Base-by-base conservation (phyloP, 2,329 filamentous ascomycete species). In the Cercospora janseana region DNA sequence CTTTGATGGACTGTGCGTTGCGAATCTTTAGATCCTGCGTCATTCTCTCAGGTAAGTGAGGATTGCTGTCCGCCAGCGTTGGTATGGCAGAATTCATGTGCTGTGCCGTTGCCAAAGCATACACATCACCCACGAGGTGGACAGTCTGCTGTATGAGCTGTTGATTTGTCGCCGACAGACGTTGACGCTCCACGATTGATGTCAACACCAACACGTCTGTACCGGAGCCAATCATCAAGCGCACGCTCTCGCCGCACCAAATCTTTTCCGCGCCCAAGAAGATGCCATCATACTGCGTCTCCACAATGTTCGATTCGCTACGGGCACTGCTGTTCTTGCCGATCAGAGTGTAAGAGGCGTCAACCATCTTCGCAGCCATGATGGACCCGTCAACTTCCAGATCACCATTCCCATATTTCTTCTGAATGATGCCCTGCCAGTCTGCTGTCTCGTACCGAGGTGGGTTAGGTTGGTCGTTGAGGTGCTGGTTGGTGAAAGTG, bases 251-350 rank as follows among this genome's bases (percentile, higher is more conserved):
- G n/a, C 79, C 78, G 15, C 75, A 65, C 77, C 79, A 82, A 16
- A 82, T 71, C 63, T 81, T 82, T 60, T 83, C 80, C 1, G 75
- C 78, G 4, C 80, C 80, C 0, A 82, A 63, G 61, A 73, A 82
- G 42, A 82, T 69, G 24, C 76, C 77, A 49, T 76, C 76, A 63
- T 76, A 82, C 46, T 74, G 69, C 37, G 75, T 72, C 47, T 75
- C 69, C 8, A 52, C 54, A 2, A 64, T 51, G 10, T 70, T 70
- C 5, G 66, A 63, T 16, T 65, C 62, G 3, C 66, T 64, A 1
- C 71, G 60, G 1, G 64, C 58, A 15, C 67, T 71, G 34, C 70
- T 71, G n/a, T 74, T 65, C n/a, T 65, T 69, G 41, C 75, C 72
- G 49, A 79, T 75, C 2, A 76, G 72, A 0, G 78, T 80, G 60